phyloP scores from a whole-genome alignment of 1,139 yeast species.

The Debaryomyces singareniensis region DNA sequence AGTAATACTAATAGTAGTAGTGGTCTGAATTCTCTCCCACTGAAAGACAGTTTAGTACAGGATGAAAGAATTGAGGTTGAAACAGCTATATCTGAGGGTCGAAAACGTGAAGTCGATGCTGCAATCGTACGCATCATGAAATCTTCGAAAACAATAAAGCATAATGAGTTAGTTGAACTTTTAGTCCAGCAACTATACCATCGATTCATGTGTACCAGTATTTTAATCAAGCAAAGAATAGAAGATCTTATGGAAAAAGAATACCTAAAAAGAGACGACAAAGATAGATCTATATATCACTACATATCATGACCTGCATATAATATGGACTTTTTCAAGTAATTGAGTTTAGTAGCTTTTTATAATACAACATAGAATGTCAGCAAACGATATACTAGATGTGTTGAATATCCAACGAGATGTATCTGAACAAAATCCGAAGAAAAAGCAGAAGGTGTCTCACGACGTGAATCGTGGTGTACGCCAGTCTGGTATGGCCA shows the following conservation, averaged over 20 bases:
- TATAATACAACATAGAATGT: slow-evolving; percentile 19
- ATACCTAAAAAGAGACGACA: slow-evolving; percentile 67
- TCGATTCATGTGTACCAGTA: slow-evolving; percentile 65
- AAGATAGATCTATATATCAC: slow-evolving; percentile 56
- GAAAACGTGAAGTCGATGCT: slow-evolving; percentile 69
- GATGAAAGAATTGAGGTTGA: slow-evolving; percentile 30
- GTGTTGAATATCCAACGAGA: slow-evolving; percentile 62
- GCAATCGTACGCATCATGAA: slow-evolving; percentile 89
- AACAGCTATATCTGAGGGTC: slow-evolving; percentile 31
- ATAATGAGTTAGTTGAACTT: slow-evolving; percentile 62
- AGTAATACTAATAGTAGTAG: slow-evolving; percentile 18
- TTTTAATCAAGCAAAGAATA: slow-evolving; percentile 68
- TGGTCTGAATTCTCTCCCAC: slow-evolving; percentile 31
- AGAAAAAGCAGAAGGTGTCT: slow-evolving; percentile 29
- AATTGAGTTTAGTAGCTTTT: not conserved
- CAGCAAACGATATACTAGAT: slow-evolving; percentile 66
- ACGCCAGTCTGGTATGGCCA: slow-evolving; percentile 73
- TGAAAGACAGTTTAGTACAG: slow-evolving; percentile 24
- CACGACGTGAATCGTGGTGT: slow-evolving; percentile 20
- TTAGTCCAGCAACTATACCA: slow-evolving; percentile 55
- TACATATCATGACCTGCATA: slow-evolving; percentile 56
- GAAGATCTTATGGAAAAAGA: slow-evolving; percentile 80
- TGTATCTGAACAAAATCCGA: slow-evolving; percentile 27
- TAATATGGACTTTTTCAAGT: too few species aligned
- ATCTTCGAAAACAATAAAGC: slow-evolving; percentile 54